Evolutionary conservation across 257 asterid genomes (phyloP), one percentile per base, ranked within the genome.

Genomic region (Solanum rostratum): DNA sequence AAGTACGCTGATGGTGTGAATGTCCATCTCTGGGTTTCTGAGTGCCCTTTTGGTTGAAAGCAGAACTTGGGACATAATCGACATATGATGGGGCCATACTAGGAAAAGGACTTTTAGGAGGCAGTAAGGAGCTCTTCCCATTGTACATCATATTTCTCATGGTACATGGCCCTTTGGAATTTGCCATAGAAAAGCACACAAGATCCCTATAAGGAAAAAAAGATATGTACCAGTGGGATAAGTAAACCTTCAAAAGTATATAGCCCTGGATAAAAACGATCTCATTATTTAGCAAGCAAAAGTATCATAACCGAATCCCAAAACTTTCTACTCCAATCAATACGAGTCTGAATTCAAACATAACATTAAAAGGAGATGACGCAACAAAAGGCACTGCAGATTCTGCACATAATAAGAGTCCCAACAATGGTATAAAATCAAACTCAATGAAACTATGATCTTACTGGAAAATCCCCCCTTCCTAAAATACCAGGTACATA

Each of bases 21-120:
- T 87, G 82, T 82, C 86, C 86, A 20, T 89, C 92, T 80, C 90
- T 88, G 46, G 91, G 87, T 82, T 84, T 88, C 54, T 85, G 85
- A 50, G 81, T 88, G 87, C 91, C 86, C 86, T 91, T 92, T 53
- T 89, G 91, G 70, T 91, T 93, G 84, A 88, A 79, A 54, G 86
- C 86, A 85, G 94, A 87, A 86, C 79, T 87, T 12, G 97, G 97
- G 83, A 91, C 86, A 80, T 89, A 95, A 62, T 95, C 98, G 46
- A 87, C 76, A 83, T 87, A 94, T 3, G 97, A 87, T 24, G 98
- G 95, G 82, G 94, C 84, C 69, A 91, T 83, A 87, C 94, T 89
- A 41, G 97, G 98, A 86, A 91, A 94, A 68, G 98, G 99, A 88
- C 91, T 90, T 90, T 95, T 97, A 79, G 99, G 99, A 65, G 99